These are phyloP conservation scores for Allium sativum DNA, from an alignment of 106 monocot genomes.

Conservation along the genomic window DNA sequence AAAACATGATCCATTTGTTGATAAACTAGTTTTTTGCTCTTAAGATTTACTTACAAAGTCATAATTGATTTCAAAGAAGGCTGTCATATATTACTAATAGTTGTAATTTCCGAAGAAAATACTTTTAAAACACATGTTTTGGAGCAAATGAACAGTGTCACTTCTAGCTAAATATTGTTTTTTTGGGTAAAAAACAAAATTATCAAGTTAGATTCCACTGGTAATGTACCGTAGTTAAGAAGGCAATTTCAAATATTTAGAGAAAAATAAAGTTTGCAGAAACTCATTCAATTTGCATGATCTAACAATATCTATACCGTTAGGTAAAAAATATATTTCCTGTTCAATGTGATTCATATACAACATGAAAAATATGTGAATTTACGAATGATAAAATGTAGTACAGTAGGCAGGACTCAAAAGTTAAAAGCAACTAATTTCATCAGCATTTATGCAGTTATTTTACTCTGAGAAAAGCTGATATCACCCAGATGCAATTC, in stretches of 20 bases:
- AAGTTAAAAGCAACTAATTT: neutral
- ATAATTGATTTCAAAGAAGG: neutral
- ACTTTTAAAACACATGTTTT: neutral
- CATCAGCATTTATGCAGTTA: neutral
- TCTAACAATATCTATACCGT: too few species aligned
- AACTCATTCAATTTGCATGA: too few species aligned
- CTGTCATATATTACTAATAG: neutral
- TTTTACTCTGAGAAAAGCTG: neutral
- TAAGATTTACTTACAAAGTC: neutral
- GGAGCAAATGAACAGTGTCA: neutral
- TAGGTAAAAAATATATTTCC: too few species aligned
- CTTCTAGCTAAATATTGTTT: neutral
- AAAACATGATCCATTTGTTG: neutral
- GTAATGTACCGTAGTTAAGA: too few species aligned
- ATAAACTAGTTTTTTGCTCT: too few species aligned
- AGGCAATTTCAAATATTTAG: too few species aligned
- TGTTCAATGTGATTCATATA: too few species aligned
- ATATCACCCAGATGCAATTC: neutral
- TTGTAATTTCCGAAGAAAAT: neutral
- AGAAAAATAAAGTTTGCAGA: too few species aligned
- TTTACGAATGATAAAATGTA: neutral
- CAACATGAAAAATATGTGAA: too few species aligned
- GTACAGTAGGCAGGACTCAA: slow-evolving; percentile 12
- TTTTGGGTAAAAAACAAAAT: too few species aligned
- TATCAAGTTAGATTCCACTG: too few species aligned